Percentiles rank a stretch among this genome's conserved stretches.
Evolutionary conservation across 768 basidiomycete genomes (phyloP).

Genomic region (Grammothele lineata): DNA sequence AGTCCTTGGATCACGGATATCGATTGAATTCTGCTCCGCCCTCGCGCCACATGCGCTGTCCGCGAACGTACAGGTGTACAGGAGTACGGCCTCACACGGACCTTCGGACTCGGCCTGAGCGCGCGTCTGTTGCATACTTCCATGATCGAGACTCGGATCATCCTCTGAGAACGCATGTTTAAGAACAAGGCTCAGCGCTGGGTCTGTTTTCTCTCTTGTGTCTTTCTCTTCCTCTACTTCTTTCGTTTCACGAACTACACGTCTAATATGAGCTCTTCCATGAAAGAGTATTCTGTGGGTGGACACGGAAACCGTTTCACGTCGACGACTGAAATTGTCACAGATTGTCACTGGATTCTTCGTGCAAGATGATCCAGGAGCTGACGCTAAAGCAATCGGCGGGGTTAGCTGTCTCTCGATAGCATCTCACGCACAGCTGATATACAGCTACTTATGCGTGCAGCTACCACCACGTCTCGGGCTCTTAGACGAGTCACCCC

Average conservation of each 20-base stretch:
- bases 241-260: not conserved
- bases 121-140: too few species aligned
- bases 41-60: too few species aligned
- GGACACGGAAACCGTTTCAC: too few species aligned
- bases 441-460: not conserved
- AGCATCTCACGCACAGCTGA: not conserved
- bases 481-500: constrained; percentile 43
- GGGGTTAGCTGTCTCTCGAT: constrained; percentile 18
- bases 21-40: too few species aligned
- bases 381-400: constrained; percentile 24
- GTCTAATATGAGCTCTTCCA: too few species aligned
- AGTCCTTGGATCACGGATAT: too few species aligned
- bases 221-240: not conserved
- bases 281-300: constrained; percentile 1
- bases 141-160: too few species aligned
- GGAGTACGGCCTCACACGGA: too few species aligned
- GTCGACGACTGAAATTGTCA: not conserved
- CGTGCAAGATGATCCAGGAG: constrained; percentile 33
- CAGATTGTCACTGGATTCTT: constrained; percentile 38
- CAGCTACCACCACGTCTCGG: constrained; percentile 59
- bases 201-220: not conserved
- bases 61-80: too few species aligned
- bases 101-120: too few species aligned
- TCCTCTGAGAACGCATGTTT: too few species aligned
- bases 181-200: not conserved